Base-by-base conservation (phyloP, 768 basidiomycete genomes). In the Russula lepida region DNA sequence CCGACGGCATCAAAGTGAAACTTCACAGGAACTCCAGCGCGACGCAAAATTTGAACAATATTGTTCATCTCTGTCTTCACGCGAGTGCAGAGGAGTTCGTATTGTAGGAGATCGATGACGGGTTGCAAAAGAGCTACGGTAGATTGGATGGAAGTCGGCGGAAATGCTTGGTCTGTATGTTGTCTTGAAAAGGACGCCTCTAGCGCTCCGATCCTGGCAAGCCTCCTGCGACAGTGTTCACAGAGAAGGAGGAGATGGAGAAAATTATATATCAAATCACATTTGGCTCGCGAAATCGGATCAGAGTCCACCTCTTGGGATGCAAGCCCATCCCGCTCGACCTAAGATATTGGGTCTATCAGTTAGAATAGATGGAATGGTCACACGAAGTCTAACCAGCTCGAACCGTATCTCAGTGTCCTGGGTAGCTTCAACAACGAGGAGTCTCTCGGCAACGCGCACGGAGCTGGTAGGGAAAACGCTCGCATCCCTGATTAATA, bases 51-150 rank as follows among this genome's bases (percentile, higher is more conserved):
- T 21, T 62, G 54, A 8, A 75, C 74, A 57, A 83, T 77, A 64
- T 76, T 79, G 43, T 74, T 71, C 35, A 92, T 70, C 73, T 89
- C 86, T 1, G 70, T 58, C 63, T 80, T 78, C 50, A 92, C 75
- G 61, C 84, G 77, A 60, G 77, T 71, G 68, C 86, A 87, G 70
- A 93, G 91, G 27, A 82, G 81, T 66, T 82, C 81, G 69, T 92
- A 93, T 71, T 92, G 91, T 44, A 92, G 72, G 32, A 91, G 67
- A 69, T 92, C 89, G 62, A 92, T 84, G 63, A 92, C 76, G 0
- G 88, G 88, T 43, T 85, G 86, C 17, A 93, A 77, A 39, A 92
- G 71, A 2, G 77, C 76, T 17, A 82, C 79, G n/a, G 76, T 53
- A 7, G 66, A 61, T 5, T 65, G 39, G 39, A 62, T 51, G 12